Evolutionary conservation across 805 yeast species (phyloP), one percentile per base, ranked within the genome.

Genomic region (Cyberlindnera maclurae): DNA sequence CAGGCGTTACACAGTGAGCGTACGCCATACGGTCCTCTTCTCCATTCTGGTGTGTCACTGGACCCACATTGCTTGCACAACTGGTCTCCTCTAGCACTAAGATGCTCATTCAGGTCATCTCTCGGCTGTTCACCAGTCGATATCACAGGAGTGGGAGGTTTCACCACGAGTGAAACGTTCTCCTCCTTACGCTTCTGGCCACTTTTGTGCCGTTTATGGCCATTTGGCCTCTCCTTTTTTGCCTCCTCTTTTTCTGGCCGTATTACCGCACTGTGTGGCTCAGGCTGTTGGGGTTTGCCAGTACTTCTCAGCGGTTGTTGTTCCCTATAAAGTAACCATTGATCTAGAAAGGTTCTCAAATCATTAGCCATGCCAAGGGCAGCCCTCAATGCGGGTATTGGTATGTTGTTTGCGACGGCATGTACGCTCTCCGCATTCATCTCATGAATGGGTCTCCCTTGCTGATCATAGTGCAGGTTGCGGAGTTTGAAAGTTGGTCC

Each of bases 1-100:
- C 97, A 89, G 0, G 97, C 96, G 59, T 88, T 88, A 61, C 97
- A 88, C 42, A 88, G 65, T 0, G 90, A 82, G 50, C 86, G 71
- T 4, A 79, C 75, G 0, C 95, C 95, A 41, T 75, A 72, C 1
- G 96, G 96, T 0, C 96, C 97, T 44, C 82, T 68, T 54, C 97
- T 70, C 97, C 97, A 88, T 59, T 89, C 96, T 0, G 96, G 96
- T 0, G 95, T 84, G 34, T 75, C 77, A 22, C 67, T 67, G 2
- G 80, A 75, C 0, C 80, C 79, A 62, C 96, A 88, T 49, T 87
- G 95, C 27, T 64, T 54, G 51, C 90, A 82, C 8, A 57, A 46
- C 18, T 43, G 49, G 16, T 39, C 37, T 1, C 33, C 2, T 16
- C 33, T 46, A 1, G 42, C 20, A 7, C 51, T 45, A 15, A 52